phyloP scores from a whole-genome alignment of 768 basidiomycete genomes.

The Lactarius quietus region DNA sequence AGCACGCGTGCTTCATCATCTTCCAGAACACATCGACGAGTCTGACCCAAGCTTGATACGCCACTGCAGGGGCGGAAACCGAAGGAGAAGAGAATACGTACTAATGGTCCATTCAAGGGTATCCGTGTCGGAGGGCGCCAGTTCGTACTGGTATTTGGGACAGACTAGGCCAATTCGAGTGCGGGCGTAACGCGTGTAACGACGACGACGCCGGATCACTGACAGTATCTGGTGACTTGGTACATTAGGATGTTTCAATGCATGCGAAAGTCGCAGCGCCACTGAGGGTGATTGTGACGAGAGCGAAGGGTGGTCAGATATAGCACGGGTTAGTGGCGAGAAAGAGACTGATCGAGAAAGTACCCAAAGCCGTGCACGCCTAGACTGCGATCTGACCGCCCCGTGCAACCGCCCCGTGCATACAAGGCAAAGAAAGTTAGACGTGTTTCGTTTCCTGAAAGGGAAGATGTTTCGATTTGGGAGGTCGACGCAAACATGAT shows the following conservation, averaged over 20 bases:
- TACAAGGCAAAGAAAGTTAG: background rate
- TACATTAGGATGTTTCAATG: background rate
- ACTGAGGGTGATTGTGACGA: conserved; percentile 8
- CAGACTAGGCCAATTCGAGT: conserved; percentile 4
- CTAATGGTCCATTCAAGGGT: background rate
- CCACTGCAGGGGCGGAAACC: background rate
- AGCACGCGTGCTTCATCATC: conserved; percentile 16
- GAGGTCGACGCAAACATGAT: conserved; percentile 11
- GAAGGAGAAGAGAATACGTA: background rate
- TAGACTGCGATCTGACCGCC: background rate
- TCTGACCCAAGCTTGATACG: conserved; percentile 6
- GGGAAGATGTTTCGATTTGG: conserved; percentile 7
- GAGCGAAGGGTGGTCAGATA: background rate
- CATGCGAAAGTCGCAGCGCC: background rate
- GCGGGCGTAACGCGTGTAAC: conserved; percentile 16
- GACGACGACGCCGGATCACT: conserved; percentile 5
- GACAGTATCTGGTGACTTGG: background rate
- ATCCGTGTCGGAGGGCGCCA: background rate
- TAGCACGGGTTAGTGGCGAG: background rate
- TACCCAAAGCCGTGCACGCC: background rate
- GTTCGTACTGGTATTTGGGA: background rate
- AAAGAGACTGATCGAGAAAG: background rate
- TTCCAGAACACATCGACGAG: conserved; percentile 8
- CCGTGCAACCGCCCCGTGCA: background rate
- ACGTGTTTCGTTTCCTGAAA: conserved; percentile 1